Evolutionary conservation across 139 green algal genomes (phyloP), one percentile per base, ranked within the genome.

Genomic region (Monoraphidium neglectum): DNA sequence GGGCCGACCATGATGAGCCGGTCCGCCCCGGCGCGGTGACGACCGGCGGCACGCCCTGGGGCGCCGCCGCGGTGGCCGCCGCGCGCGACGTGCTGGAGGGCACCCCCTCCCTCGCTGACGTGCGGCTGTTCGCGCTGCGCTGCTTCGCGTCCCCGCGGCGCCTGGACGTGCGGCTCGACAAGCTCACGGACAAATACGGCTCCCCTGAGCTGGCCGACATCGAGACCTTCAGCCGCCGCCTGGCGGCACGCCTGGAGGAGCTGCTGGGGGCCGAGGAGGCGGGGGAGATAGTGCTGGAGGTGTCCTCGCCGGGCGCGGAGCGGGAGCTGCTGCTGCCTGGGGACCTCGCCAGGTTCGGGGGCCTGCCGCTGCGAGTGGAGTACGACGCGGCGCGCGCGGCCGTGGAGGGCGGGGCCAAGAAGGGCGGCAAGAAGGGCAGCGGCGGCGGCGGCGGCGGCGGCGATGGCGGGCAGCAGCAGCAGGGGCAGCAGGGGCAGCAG

Each of bases 251-350:
- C 0, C 74, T 92, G 5, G 82, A 92, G 49, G 78, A 62, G 26
- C 46, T 30, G 35, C 24, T 93, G 26, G 90, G 89, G 0, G 60
- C 65, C 24, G 86, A 90, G 28, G 76, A 38, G 15, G 84, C 89
- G 3, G 90, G 81, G 0, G 76, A 87, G 28, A 83, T 95, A 18
- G 77, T 84, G 2, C 69, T 94, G 16, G 90, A 95, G 74, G 90
- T 94, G 59, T 94, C 90, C 0, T 88, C 82, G 0, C 84, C 90
- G 26, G 90, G 90, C 4, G 90, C 90, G 1, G 89, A 93, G 78
- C 79, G 90, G 24, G 40, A 64, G 47, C 56, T 93, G 15, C 30
- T 64, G 18, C 47, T 92, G 26, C 87, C 88, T 0, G 76, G 59
- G 4, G 88, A 92, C 30, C 74, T 93, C 28, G 32, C 67, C n/a